Evolutionary conservation across 2,329 filamentous ascomycete genomes (phyloP).

Genomic region (Apiospora saccharicola): DNA sequence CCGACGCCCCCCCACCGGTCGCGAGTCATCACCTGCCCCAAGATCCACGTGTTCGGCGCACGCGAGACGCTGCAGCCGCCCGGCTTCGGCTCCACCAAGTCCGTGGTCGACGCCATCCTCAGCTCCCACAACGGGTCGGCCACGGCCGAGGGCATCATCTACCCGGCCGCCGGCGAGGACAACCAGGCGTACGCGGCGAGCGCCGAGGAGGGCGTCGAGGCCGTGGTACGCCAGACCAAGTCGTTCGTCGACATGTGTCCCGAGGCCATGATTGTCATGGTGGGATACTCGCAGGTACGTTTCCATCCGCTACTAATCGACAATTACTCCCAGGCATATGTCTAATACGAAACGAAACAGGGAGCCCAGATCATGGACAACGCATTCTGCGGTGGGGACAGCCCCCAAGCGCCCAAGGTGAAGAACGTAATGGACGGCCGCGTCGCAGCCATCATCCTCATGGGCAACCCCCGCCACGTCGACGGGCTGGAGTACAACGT

Average conservation of each 20-base stretch:
- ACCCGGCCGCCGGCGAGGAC: slow-evolving; percentile 63
- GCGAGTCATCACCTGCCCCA: slow-evolving; percentile 44
- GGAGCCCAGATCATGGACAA: slow-evolving; percentile 69
- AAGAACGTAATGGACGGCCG: slow-evolving; percentile 54
- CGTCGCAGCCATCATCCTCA: slow-evolving; percentile 65
- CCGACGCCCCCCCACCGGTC: neutral
- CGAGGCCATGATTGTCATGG: slow-evolving; percentile 60
- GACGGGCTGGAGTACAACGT: slow-evolving; percentile 62
- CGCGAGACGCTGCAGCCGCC: slow-evolving; percentile 56
- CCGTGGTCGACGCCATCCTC: slow-evolving; percentile 53
- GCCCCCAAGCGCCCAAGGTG: slow-evolving; percentile 52
- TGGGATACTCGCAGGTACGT: slow-evolving; percentile 67
- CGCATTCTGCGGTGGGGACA: slow-evolving; percentile 65
- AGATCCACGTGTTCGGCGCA: slow-evolving; percentile 57
- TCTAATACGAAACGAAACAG: slow-evolving; percentile 39
- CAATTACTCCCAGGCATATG: neutral
- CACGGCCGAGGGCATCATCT: slow-evolving; percentile 55
- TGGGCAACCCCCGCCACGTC: slow-evolving; percentile 65
- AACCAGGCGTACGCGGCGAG: slow-evolving; percentile 56
- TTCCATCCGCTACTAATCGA: no score
- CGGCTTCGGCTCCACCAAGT: slow-evolving; percentile 53
- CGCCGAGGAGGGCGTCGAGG: slow-evolving; percentile 58
- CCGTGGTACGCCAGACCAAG: slow-evolving; percentile 55
- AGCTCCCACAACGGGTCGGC: slow-evolving; percentile 47
- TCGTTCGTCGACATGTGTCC: slow-evolving; percentile 63